phyloP scores from a whole-genome alignment of 306 rosid genomes.

The Ochetophila trinervis region DNA sequence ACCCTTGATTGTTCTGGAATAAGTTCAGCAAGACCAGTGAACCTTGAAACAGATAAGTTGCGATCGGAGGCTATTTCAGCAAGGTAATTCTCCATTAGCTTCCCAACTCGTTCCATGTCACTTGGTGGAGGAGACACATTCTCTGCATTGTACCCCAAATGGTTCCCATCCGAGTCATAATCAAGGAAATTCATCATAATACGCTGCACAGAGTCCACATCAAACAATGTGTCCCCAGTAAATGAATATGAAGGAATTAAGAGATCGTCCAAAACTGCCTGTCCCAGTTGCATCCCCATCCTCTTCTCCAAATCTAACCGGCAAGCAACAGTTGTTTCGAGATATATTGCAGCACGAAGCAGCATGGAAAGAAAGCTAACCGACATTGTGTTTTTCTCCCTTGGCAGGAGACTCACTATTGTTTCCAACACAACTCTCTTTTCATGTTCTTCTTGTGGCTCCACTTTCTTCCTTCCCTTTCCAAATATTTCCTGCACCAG shows the following conservation, averaged over 20 bases:
- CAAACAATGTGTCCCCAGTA: constrained; percentile 77
- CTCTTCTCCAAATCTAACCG: constrained; percentile 91
- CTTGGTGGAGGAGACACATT: constrained; percentile 50
- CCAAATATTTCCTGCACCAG: constrained; percentile 61
- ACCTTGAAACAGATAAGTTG: constrained; percentile 62
- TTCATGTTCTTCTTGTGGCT: constrained; percentile 71
- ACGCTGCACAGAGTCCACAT: constrained; percentile 81
- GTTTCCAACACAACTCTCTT: constrained; percentile 90
- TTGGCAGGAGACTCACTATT: constrained; percentile 81
- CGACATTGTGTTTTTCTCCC: constrained; percentile 69
- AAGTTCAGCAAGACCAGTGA: constrained; percentile 65
- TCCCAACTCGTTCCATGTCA: constrained; percentile 63
- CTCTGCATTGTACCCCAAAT: constrained; percentile 32
- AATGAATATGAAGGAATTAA: constrained; percentile 82
- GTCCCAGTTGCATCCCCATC: constrained; percentile 68
- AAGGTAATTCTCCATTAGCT: constrained; percentile 77
- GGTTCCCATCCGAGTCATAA: constrained; percentile 36
- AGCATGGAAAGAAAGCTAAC: constrained; percentile 95
- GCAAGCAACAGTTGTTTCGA: constrained; percentile 94
- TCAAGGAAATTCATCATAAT: constrained; percentile 65
- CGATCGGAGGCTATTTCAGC: constrained; percentile 82
- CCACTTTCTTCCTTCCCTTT: constrained; percentile 81
- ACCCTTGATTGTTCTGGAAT: constrained; percentile 83
- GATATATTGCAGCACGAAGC: constrained; percentile 68
- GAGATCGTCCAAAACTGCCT: constrained; percentile 83